A percentile compares a stretch with the other conserved stretches of the same genome.
These are phyloP conservation scores for Pyrus communis DNA, from an alignment of 306 rosid species.

Conservation along the genomic window DNA sequence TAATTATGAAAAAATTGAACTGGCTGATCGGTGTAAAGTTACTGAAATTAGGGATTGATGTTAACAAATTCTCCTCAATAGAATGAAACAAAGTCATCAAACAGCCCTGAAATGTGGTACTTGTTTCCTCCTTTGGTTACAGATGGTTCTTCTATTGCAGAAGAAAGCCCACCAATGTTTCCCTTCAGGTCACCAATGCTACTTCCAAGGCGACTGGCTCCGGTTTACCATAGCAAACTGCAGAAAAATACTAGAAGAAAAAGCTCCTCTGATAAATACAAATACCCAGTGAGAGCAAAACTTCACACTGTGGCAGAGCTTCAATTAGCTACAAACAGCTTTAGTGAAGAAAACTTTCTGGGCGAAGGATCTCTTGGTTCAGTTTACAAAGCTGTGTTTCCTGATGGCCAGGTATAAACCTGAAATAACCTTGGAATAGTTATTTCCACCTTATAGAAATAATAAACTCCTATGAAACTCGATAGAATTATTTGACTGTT, in stretches of 20 bases:
- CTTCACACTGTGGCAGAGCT: constrained; percentile 62
- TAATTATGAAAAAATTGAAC: background rate
- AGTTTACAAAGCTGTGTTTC: constrained; percentile 77
- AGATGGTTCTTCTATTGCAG: constrained; percentile 35
- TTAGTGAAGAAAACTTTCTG: constrained; percentile 52
- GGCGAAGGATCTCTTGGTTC: constrained; percentile 94
- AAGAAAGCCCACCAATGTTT: constrained; percentile 45
- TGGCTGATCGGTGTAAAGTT: background rate
- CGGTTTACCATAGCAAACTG: constrained; percentile 36
- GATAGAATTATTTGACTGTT: constrained; percentile 1
- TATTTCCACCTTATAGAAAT: background rate
- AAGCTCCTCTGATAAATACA: constrained; percentile 55
- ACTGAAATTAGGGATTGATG: background rate
- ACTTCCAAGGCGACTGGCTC: constrained; percentile 52
- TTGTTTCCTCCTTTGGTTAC: background rate
- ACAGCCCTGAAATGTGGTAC: no score
- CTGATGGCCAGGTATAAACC: constrained; percentile 62
- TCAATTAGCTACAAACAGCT: constrained; percentile 73
- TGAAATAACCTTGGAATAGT: background rate
- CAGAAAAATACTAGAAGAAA: constrained; percentile 45
- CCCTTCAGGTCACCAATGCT: constrained; percentile 43
- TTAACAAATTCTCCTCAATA: no score
- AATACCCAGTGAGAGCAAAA: constrained; percentile 48
- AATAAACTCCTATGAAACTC: constrained; percentile 6
- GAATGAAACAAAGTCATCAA: no score